Evolutionary conservation across 2,329 filamentous ascomycete genomes (phyloP).

Genomic region (Phyllosticta citriasiana): DNA sequence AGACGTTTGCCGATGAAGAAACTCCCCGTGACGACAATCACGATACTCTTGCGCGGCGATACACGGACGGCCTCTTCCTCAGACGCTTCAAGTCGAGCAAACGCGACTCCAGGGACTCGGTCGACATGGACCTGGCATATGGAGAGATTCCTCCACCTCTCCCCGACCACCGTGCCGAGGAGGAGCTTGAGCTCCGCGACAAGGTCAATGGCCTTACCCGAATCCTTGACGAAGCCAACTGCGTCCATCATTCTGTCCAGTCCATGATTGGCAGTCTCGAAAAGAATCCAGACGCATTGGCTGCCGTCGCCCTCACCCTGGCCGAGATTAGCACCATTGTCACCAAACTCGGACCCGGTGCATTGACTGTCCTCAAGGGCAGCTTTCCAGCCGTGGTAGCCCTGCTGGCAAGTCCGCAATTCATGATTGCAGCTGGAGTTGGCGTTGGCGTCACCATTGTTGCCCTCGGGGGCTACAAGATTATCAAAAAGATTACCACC

Average conservation of each 20-base stretch:
- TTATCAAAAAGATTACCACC: constrained; percentile 72
- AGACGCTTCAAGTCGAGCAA: constrained; percentile 5
- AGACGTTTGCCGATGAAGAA: constrained; percentile 29
- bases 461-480: constrained; percentile 93
- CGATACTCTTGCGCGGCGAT: constrained; percentile 32
- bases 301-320: constrained; percentile 83
- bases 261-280: constrained; percentile 73
- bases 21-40: constrained; percentile 15
- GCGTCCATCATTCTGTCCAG: constrained; percentile 72
- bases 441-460: constrained; percentile 90
- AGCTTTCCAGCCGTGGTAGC: constrained; percentile 79
- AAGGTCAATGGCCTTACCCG: constrained; percentile 67
- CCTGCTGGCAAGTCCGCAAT: constrained; percentile 80
- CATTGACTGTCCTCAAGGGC: constrained; percentile 64
- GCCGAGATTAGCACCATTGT: constrained; percentile 80
- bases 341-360: constrained; percentile 73
- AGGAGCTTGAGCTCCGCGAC: constrained; percentile 51
- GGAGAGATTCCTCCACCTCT: constrained; percentile 69
- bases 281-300: constrained; percentile 80
- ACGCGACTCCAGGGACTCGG: constrained; percentile 33
- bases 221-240: constrained; percentile 78
- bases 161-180: constrained; percentile 24
- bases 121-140: constrained; percentile 90
- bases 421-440: constrained; percentile 83
- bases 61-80: constrained; percentile 27